These are phyloP conservation scores for Chrysosporium queenslandicum DNA, from an alignment of 2,329 filamentous ascomycete genomes.

Conservation along the genomic window DNA sequence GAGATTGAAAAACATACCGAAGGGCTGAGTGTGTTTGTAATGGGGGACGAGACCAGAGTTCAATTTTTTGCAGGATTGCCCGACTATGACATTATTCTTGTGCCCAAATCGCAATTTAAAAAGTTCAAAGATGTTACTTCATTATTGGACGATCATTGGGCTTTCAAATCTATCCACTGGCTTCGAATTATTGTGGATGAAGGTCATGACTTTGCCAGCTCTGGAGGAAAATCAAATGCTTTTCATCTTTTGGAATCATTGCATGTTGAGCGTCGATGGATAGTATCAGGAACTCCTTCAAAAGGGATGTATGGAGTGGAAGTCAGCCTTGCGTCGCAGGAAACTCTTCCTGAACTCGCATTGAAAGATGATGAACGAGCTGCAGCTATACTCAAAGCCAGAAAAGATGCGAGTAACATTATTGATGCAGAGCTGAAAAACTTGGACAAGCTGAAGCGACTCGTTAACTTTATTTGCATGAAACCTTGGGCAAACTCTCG, in stretches of 20 bases:
- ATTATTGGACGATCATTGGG: constrained; percentile 44
- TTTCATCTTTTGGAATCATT: constrained; percentile 46
- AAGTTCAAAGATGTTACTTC: constrained; percentile 45
- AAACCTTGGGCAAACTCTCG: constrained; percentile 65
- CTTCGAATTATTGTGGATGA: constrained; percentile 86
- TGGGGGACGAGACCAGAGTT: too few species aligned
- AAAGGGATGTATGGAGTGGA: constrained; percentile 70
- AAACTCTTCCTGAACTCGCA: constrained; percentile 20
- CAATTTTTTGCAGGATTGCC: too few species aligned
- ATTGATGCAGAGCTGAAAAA: constrained; percentile 51
- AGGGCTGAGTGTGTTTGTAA: constrained; percentile 53
- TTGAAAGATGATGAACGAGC: constrained; percentile 14
- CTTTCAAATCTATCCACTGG: constrained; percentile 65
- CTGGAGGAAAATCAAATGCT: constrained; percentile 49
- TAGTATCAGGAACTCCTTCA: constrained; percentile 83
- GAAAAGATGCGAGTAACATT: constrained; percentile 34
- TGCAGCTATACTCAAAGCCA: constrained; percentile 25
- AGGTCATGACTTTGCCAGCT: constrained; percentile 72
- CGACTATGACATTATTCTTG: constrained; percentile 66
- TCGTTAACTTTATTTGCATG: constrained; percentile 62
- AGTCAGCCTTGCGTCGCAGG: constrained; percentile 43
- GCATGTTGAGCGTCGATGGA: constrained; percentile 64
- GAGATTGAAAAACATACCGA: constrained; percentile 71
- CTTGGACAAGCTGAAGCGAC: constrained; percentile 54
- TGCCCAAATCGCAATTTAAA: constrained; percentile 65